A percentile compares a stretch with the other conserved stretches of the same genome.
phyloP scores from a whole-genome alignment of 2,329 filamentous ascomycete genomes.

The Didymella pomorum region DNA sequence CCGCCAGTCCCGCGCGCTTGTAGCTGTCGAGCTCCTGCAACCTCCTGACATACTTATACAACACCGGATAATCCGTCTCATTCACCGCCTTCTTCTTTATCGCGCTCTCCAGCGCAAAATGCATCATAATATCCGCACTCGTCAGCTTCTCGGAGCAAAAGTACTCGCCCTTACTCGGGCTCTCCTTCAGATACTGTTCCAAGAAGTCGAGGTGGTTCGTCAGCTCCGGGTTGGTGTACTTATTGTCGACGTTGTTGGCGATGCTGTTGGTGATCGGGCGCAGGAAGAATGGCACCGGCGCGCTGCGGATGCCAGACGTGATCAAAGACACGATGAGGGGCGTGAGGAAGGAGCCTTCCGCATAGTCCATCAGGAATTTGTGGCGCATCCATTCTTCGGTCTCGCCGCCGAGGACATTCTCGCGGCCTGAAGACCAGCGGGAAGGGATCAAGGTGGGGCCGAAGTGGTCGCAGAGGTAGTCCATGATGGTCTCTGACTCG shows the following conservation, averaged over 20 bases:
- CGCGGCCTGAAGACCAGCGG: slow-evolving; percentile 61
- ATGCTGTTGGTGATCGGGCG: slow-evolving; percentile 68
- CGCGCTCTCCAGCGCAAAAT: slow-evolving; percentile 60
- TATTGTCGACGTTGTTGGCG: slow-evolving; percentile 56
- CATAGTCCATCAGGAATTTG: slow-evolving; percentile 73
- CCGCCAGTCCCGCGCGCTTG: slow-evolving; percentile 58
- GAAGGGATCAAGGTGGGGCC: slow-evolving; percentile 61
- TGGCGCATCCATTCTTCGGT: slow-evolving; percentile 68
- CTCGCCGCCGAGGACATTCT: slow-evolving; percentile 65
- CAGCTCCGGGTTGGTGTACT: slow-evolving; percentile 58
- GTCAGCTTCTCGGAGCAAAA: slow-evolving; percentile 60
- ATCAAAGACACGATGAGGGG: slow-evolving; percentile 71
- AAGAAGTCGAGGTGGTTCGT: slow-evolving; percentile 60
- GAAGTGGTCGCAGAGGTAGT: slow-evolving; percentile 80
- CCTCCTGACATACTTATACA: slow-evolving; percentile 56
- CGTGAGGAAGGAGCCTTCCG: slow-evolving; percentile 84
- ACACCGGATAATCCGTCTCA: slow-evolving; percentile 56
- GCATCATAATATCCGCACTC: slow-evolving; percentile 62
- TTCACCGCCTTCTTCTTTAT: slow-evolving; percentile 49
- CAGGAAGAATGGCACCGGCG: slow-evolving; percentile 73
- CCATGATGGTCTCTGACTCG: slow-evolving; percentile 81
- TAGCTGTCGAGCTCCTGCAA: slow-evolving; percentile 57
- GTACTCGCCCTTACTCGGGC: slow-evolving; percentile 59
- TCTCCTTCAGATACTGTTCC: slow-evolving; percentile 58
- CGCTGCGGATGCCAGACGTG: slow-evolving; percentile 59